Percentiles rank a stretch among this genome's conserved stretches.
Evolutionary conservation across 2,329 filamentous ascomycete species (phyloP).

Genomic region (Diaporthe caulivora): DNA sequence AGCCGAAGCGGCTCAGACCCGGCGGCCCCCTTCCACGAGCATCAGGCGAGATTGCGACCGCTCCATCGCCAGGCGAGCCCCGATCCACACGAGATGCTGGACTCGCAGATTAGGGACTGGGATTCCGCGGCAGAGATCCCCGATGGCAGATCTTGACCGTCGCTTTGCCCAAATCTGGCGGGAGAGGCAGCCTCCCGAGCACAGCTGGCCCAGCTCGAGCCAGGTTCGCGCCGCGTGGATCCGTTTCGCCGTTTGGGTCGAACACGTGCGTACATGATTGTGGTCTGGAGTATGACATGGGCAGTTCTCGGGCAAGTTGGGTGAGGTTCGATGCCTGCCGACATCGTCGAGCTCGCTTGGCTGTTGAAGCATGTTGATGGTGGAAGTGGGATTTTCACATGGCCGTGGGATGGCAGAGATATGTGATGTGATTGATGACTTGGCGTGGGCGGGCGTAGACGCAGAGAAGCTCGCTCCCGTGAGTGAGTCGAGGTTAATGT

Average conservation of each 20-base stretch:
- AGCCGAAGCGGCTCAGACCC: constrained; percentile 19
- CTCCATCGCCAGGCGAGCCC: constrained; percentile 7
- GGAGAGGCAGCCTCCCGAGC: not conserved
- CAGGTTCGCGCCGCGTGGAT: not conserved
- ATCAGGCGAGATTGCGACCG: constrained; percentile 8
- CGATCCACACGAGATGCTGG: not conserved
- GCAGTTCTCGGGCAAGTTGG: not conserved
- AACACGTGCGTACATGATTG: not conserved
- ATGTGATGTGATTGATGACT: not conserved
- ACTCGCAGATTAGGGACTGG: not conserved
- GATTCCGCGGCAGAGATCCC: constrained; percentile 21
- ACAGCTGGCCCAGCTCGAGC: not conserved
- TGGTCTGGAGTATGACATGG: constrained; percentile 10
- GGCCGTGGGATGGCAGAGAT: not conserved
- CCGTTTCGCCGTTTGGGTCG: not conserved
- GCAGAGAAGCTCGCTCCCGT: constrained; percentile 4
- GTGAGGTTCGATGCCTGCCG: not conserved
- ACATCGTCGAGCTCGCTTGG: not conserved
- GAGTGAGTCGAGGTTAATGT: constrained; percentile 4
- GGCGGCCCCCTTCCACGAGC: not conserved
- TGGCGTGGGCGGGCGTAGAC: not conserved
- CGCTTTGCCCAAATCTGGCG: not conserved
- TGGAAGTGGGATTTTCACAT: not conserved
- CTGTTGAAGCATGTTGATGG: not conserved
- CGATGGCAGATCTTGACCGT: constrained; percentile 9